Evolutionary conservation across 148 eudicot species (phyloP), one percentile per base, ranked within the genome.

Genomic region (Nepenthes gracilis): DNA sequence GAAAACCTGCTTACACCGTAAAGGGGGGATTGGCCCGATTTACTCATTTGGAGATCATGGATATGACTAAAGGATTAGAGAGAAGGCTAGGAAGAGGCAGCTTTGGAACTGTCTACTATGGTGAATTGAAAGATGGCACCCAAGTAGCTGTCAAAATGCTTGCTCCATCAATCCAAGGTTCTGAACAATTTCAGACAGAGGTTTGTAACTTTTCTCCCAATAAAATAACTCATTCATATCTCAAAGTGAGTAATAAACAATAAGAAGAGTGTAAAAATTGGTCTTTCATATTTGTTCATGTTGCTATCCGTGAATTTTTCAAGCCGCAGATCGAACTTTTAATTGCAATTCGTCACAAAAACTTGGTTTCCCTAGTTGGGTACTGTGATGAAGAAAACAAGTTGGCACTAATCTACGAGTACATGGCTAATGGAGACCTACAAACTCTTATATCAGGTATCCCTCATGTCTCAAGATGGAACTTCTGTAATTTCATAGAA

Each of bases 81-180:
- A 53, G 23, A 54, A 15, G 35, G 48, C 47, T 64, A 1, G 59
- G 67, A 12, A 64, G 54, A n/a, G 67, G 67, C 32, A 58, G 58
- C 11, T 52, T 53, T 33, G 67, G 67, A 52, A 37, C 59, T 34
- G 67, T 64, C 51, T 64, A 64, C 49, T 32, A 53, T 12, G 83
- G 83, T 38, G 33, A 12, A 37, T 38, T 76, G 32, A 11, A 32
- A 61, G 73, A 69, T 61, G 51, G 62, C 33, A 63, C 37, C 49
- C 68, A 74, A 54, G 84, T 80, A 48, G 84, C 84, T 12, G 84
- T 80, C 52, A 80, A 80, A 64, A 38, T 80, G 65, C 77, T 80
- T 33, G 8, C 37, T 45, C 71, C 10, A 59, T 67, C 57, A 43
- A 33, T 6, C 58, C 71, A 70, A 56, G 78, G 70, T 6, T 72